Evolutionary conservation across 2,329 filamentous ascomycete genomes (phyloP).

Genomic region (Colletotrichum sp.): DNA sequence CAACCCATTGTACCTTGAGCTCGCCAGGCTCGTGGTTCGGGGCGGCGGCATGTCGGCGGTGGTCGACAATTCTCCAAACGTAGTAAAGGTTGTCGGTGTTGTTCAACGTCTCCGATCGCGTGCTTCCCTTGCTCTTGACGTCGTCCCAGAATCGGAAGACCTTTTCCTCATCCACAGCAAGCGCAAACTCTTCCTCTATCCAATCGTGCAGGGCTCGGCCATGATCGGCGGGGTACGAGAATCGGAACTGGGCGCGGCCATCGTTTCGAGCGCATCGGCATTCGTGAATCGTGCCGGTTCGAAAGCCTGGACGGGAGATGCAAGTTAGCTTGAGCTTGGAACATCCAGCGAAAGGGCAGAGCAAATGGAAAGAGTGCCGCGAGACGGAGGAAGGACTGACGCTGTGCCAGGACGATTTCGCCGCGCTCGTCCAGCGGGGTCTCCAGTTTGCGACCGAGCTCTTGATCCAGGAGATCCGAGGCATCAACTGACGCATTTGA

Average conservation of each 20-base stretch:
- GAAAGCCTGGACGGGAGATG: background rate
- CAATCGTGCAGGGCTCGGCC: background rate
- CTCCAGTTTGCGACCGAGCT: background rate
- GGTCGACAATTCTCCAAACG: background rate
- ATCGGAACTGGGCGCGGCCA: background rate
- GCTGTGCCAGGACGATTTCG: background rate
- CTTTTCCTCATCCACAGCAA: background rate
- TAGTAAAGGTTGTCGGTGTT: background rate
- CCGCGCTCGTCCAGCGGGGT: background rate
- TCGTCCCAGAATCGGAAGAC: background rate
- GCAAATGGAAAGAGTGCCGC: background rate
- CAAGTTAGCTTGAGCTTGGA: background rate
- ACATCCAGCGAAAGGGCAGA: background rate
- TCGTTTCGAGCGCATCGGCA: background rate
- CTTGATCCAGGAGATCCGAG: background rate
- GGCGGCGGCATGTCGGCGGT: background rate
- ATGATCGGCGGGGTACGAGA: background rate
- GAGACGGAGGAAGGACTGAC: background rate
- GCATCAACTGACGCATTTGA: background rate
- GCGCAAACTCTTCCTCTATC: background rate
- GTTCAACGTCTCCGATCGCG: background rate
- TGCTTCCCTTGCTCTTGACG: background rate
- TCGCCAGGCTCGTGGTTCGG: background rate
- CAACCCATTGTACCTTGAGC: background rate
- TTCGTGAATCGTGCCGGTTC: background rate